Evolutionary conservation across 306 rosid genomes (phyloP).

Genomic region (Pueraria montana): DNA sequence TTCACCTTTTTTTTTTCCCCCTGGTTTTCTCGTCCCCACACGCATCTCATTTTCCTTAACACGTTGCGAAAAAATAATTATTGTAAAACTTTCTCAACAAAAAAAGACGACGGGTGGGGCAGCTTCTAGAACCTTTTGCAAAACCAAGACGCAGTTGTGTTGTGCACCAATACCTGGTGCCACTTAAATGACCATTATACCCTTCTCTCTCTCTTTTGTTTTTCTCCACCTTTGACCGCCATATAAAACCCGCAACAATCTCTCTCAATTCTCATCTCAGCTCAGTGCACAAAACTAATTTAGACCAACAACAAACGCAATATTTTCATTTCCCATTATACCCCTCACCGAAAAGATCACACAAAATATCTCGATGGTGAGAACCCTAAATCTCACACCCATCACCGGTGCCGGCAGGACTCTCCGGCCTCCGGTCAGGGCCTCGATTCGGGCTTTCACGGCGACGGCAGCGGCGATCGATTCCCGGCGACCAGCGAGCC

Average conservation of each 20-base stretch:
- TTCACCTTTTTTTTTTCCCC: too few relatives aligned
- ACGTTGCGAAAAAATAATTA: not conserved
- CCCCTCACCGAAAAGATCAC: too few relatives aligned
- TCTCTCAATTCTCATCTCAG: too few relatives aligned
- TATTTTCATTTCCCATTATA: too few relatives aligned
- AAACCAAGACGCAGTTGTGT: too few relatives aligned
- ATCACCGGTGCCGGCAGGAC: not conserved
- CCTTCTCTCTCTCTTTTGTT: not conserved
- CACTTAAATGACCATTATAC: not conserved
- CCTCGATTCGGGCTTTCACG: conserved; percentile 17
- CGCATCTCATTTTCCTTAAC: not conserved
- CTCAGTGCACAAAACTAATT: too few relatives aligned
- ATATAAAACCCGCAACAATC: not conserved
- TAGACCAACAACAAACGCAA: too few relatives aligned
- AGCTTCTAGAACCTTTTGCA: conserved; percentile 29
- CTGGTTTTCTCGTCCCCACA: too few relatives aligned
- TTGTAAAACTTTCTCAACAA: too few relatives aligned
- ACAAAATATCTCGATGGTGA: not conserved
- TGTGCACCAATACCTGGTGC: conserved; percentile 3
- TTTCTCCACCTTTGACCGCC: conserved; percentile 4
- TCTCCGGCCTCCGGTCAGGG: not conserved
- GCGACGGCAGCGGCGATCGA: not conserved
- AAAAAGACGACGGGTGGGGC: not conserved
- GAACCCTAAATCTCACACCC: not conserved
- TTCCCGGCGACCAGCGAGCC: conserved; percentile 25